These are phyloP conservation scores for Albophoma yamanashiensis DNA, from an alignment of 2,329 filamentous ascomycete genomes.

Conservation along the genomic window DNA sequence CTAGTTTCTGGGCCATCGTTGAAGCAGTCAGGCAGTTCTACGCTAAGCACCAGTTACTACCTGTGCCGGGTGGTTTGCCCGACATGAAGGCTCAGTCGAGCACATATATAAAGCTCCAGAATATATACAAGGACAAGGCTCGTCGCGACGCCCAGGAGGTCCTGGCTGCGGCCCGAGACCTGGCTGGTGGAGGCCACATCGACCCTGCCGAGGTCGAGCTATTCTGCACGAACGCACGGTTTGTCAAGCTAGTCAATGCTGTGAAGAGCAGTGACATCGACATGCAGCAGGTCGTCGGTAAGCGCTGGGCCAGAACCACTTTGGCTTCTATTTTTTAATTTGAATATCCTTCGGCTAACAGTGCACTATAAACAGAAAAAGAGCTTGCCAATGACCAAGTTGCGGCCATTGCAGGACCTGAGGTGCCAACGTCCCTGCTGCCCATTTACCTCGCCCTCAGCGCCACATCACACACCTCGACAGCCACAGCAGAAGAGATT, in stretches of 20 bases:
- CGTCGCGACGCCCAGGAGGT: conserved; percentile 70
- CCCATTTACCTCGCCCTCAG: conserved; percentile 59
- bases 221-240: conserved; percentile 92
- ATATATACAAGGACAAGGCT: conserved; percentile 85
- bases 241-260: conserved; percentile 75
- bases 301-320: conserved; percentile 11
- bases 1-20: conserved; percentile 82
- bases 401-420: conserved; percentile 32
- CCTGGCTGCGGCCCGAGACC: conserved; percentile 47
- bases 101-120: conserved; percentile 84
- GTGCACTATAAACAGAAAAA: conserved; percentile 26
- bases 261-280: conserved; percentile 30
- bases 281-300: conserved; percentile 45
- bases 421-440: conserved; percentile 48
- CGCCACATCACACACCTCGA: conserved; percentile 35
- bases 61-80: conserved; percentile 76
- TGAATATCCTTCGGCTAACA: background rate
- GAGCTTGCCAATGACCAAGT: conserved; percentile 45
- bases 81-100: conserved; percentile 96
- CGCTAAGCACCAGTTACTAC: conserved; percentile 59
- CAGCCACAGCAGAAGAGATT: conserved; percentile 41
- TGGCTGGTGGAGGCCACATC: conserved; percentile 40
- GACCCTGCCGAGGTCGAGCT: conserved; percentile 68
- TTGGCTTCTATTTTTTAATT: no score
- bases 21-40: conserved; percentile 72